phyloP scores from a whole-genome alignment of 257 asterid species.

The Euphrasia confusa region DNA sequence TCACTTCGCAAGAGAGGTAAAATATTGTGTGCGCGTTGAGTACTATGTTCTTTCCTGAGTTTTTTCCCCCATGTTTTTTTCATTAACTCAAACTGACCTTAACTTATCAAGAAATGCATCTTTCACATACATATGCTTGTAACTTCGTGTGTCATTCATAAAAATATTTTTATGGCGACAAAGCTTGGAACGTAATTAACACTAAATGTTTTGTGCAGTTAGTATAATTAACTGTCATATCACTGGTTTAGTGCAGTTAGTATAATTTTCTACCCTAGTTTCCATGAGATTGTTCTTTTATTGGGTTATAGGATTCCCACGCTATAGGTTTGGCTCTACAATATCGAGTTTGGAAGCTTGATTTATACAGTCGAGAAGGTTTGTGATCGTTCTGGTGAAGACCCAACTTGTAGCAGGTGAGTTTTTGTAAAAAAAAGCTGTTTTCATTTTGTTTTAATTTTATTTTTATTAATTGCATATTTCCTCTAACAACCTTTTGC shows the following conservation, averaged over 20 bases:
- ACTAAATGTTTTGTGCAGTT: background rate
- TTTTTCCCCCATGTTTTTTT: background rate
- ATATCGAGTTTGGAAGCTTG: constrained; percentile 49
- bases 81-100: background rate
- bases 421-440: constrained; percentile 3
- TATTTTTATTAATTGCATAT: background rate
- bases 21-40: background rate
- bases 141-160: background rate
- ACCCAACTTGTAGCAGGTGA: constrained; percentile 95
- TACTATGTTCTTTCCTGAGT: background rate
- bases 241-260: background rate
- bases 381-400: constrained; percentile 96
- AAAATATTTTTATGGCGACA: background rate
- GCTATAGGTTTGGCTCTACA: constrained; percentile 80
- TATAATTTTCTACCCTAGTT: constrained; percentile 1
- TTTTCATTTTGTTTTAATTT: background rate
- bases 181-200: constrained; percentile 10
- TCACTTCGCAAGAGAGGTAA: constrained; percentile 96
- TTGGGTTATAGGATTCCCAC: constrained; percentile 25
- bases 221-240: background rate
- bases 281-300: constrained; percentile 7
- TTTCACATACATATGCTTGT: background rate
- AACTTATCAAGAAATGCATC: background rate
- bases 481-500: constrained; percentile 4
- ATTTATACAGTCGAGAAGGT: constrained; percentile 58